Conservation (phyloP, 2,329 filamentous ascomycete species). For the Fusarium sacchari region DNA sequence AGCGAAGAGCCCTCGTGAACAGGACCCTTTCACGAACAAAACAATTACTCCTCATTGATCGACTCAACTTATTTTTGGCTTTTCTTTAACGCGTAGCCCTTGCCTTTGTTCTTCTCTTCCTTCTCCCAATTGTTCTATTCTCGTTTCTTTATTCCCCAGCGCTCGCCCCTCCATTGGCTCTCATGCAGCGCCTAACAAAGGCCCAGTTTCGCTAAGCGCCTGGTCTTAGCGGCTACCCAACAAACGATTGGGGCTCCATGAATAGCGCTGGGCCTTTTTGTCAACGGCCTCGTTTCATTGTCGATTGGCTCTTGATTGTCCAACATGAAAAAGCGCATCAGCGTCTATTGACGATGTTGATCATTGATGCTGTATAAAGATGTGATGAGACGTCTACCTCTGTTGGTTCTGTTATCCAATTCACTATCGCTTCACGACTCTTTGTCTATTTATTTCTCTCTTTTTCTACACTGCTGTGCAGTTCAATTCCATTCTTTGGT, state of each 20-base stretch:
- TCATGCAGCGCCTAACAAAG: slow-evolving; percentile 19
- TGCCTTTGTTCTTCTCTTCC: neutral
- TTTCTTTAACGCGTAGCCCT: neutral
- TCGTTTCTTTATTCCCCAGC: slow-evolving; percentile 18
- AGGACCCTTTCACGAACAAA: neutral
- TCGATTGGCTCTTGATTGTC: slow-evolving; percentile 31
- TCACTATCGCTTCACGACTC: slow-evolving; percentile 5
- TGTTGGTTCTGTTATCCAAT: neutral
- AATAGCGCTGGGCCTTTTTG: slow-evolving; percentile 18
- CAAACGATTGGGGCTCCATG: slow-evolving; percentile 35
- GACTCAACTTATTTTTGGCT: neutral
- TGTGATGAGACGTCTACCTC: neutral
- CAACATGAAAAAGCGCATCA: neutral
- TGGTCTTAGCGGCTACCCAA: slow-evolving; percentile 19
- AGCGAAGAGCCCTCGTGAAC: neutral
- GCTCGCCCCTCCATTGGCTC: slow-evolving; percentile 9
- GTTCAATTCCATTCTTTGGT: slow-evolving; percentile 13
- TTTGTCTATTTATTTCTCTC: neutral
- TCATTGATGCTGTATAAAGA: slow-evolving; percentile 20
- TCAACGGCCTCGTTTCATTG: slow-evolving; percentile 15
- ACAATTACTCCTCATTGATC: neutral
- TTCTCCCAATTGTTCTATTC: slow-evolving; percentile 17
- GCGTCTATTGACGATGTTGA: slow-evolving; percentile 6
- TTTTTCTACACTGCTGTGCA: slow-evolving; percentile 33
- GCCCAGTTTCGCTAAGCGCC: slow-evolving; percentile 42